These are phyloP conservation scores for Fusarium pseudoanthophilum DNA, from an alignment of 2,329 filamentous ascomycete genomes.

Conservation along the genomic window DNA sequence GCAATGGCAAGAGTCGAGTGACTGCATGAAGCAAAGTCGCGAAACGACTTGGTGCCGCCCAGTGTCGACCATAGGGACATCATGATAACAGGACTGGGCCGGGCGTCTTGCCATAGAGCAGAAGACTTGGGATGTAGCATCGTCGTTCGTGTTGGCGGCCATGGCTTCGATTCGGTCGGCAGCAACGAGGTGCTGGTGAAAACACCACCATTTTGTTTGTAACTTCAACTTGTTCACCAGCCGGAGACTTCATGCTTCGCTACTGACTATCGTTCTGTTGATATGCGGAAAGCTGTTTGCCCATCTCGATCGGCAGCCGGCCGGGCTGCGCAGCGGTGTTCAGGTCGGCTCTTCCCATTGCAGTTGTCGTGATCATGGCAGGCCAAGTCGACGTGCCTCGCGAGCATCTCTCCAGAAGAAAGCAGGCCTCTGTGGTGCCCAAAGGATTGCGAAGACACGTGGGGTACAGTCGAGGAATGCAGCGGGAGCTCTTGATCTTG, in stretches of 20 bases:
- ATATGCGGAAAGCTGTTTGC: background rate
- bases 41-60: background rate
- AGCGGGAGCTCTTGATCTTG: background rate
- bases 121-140: no score
- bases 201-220: background rate
- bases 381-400: background rate
- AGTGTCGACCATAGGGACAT: background rate
- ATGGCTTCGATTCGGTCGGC: background rate
- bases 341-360: background rate
- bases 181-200: background rate
- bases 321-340: background rate
- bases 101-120: no score
- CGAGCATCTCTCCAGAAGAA: background rate
- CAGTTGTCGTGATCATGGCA: background rate
- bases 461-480: background rate
- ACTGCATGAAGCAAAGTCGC: background rate
- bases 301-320: no score
- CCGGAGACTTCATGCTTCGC: no score
- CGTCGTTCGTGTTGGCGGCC: accelerated
- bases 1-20: background rate
- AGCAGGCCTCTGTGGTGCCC: no score
- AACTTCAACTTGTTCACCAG: background rate
- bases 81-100: no score
- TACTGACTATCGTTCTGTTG: background rate
- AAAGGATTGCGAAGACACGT: background rate